Percentiles rank a stretch among this genome's conserved stretches.
These are phyloP conservation scores for Ophiostoma triangulosporum DNA, from an alignment of 2,329 filamentous ascomycete genomes.

Conservation along the genomic window DNA sequence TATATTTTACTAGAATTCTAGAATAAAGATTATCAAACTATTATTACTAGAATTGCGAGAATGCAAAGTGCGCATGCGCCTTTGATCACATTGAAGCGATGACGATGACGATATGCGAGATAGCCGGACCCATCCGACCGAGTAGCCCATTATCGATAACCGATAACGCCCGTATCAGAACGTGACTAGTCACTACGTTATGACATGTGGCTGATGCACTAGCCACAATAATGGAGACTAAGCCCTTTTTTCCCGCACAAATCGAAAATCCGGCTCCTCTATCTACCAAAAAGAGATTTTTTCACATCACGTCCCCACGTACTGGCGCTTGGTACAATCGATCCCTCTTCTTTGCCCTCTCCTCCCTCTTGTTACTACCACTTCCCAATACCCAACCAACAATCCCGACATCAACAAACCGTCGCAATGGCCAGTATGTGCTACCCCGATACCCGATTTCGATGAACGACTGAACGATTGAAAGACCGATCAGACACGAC, in stretches of 20 bases:
- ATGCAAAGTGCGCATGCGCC: not conserved
- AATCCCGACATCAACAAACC: slow-evolving; percentile 22
- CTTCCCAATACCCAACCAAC: slow-evolving; percentile 13
- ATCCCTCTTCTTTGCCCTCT: slow-evolving; percentile 1
- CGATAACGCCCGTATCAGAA: not conserved
- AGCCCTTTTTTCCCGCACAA: slow-evolving; percentile 16
- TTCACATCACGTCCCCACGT: slow-evolving; percentile 6
- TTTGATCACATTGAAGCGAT: not conserved
- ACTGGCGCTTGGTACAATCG: slow-evolving; percentile 1
- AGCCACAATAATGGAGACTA: slow-evolving; percentile 11
- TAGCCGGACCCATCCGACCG: not conserved
- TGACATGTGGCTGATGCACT: not conserved
- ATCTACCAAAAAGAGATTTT: slow-evolving; percentile 13
- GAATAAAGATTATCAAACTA: too few species aligned
- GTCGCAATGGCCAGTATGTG: slow-evolving; percentile 60
- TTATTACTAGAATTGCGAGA: not conserved
- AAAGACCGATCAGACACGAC: not conserved
- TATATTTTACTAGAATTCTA: not conserved
- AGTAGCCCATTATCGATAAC: not conserved
- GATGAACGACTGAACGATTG: not conserved
- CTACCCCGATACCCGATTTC: not conserved
- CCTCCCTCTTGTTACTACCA: slow-evolving; percentile 1
- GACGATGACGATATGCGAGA: not conserved
- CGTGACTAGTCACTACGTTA: not conserved
- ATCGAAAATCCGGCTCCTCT: slow-evolving; percentile 14